Percentiles rank a stretch among this genome's conserved stretches.
These are phyloP conservation scores for Neurospora sp. DNA, from an alignment of 495 filamentous ascomycete genomes.

Conservation along the genomic window DNA sequence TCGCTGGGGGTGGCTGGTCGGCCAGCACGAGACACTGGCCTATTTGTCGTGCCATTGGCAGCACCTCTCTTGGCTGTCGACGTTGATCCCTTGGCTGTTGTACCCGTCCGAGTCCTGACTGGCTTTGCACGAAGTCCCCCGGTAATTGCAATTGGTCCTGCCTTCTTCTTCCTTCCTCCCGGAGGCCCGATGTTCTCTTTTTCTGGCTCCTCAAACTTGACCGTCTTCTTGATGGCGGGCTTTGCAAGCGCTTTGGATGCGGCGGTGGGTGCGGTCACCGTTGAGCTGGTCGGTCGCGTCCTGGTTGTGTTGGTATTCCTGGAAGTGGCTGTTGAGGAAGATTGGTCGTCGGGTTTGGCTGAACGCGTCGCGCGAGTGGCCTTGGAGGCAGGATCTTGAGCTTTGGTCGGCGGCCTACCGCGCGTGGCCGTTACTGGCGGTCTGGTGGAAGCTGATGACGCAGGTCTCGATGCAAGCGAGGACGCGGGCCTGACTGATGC, in stretches of 20 bases:
- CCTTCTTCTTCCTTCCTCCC: conserved; percentile 17
- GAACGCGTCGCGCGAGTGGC: conserved; percentile 12
- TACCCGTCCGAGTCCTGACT: conserved; percentile 21
- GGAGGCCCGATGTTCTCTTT: conserved; percentile 41
- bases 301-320: background rate
- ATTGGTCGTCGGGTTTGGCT: background rate
- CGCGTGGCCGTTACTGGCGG: conserved; percentile 20
- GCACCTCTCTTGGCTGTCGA: background rate
- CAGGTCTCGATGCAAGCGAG: background rate
- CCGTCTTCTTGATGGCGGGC: conserved; percentile 39
- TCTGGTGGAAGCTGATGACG: background rate
- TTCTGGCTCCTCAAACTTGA: conserved; percentile 47
- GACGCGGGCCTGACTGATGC: background rate
- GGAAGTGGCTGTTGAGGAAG: background rate
- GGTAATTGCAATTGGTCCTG: conserved; percentile 14
- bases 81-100: background rate
- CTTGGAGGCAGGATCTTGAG: conserved; percentile 13
- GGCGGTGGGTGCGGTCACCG: conserved; percentile 13
- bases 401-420: conserved; percentile 36
- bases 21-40: background rate
- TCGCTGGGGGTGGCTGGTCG: background rate
- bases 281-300: background rate
- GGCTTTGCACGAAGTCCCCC: conserved; percentile 35
- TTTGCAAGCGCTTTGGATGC: conserved; percentile 23
- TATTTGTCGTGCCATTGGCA: background rate